Base-by-base conservation (phyloP, 805 yeast genomes). In the Ogataea henricii region DNA sequence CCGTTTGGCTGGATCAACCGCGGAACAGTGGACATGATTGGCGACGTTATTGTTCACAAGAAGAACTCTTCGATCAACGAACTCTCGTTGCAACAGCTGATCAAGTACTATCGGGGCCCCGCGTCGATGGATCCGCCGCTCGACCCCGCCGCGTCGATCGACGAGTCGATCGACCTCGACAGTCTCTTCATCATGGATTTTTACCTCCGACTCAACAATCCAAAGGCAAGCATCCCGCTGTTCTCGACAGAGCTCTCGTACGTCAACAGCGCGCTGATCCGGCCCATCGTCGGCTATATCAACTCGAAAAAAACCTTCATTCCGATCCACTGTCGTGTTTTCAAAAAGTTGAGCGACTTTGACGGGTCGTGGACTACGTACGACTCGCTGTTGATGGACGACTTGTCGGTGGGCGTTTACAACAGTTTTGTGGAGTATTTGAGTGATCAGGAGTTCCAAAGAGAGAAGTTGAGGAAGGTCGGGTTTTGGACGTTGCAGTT, bases 281-380 rank as follows among this genome's bases (percentile, higher is more conserved):
- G 96, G 53, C 99, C 99, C 0, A 91, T 94, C 63, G 96, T 94
- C 20, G 97, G 91, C 1, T 94, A 92, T 66, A 92, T 94, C 63
- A 94, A 94, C 64, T 86, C 94, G 30, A 78, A 87, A 49, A 87
- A 88, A 60, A 89, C 98, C 0, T 87, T 85, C 60, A 91, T 94
- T 50, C 97, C 96, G 37, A 83, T 92, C 49, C 76, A 82, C 51
- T 89, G 96, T 61, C 80, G 89, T 3, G 82, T 94, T 7, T 85
- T 85, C 27, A 94, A 94, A 63, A 78, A 81, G 38, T 68, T 90
- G 18, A 71, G 74, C 22, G 99, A 94, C 61, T 94, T 94, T 64
- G 90, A 88, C 58, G 99, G 99, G 0, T 81, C 96, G 6, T 94
- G 99, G 99, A 92, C 99, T 1, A 75, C 89, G 2, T 94, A 90